Conservation (phyloP, 768 basidiomycete genomes). For the Collybia sordida region DNA sequence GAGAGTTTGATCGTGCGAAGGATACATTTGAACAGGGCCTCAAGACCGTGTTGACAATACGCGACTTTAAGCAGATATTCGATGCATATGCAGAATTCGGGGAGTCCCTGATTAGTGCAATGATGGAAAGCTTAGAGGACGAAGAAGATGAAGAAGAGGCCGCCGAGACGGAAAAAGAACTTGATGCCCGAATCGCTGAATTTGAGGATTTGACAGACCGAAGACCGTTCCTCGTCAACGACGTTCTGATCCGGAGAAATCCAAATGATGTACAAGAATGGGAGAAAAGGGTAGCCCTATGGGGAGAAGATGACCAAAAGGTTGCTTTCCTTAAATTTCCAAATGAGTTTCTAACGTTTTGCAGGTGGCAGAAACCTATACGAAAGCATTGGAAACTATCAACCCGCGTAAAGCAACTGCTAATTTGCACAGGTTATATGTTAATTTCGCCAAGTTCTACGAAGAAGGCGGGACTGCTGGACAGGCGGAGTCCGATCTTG, state of each 20-base stretch:
- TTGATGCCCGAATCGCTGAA: conserved; percentile 87
- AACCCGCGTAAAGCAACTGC: conserved; percentile 87
- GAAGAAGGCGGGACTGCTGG: conserved; percentile 89
- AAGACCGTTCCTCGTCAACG: conserved; percentile 93
- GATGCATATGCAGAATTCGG: conserved; percentile 95
- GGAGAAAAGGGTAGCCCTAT: conserved; percentile 95
- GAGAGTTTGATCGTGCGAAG: conserved; percentile 90
- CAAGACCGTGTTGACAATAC: conserved; percentile 81
- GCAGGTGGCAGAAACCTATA: conserved; percentile 93
- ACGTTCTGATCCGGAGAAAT: conserved; percentile 90
- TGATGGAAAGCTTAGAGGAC: conserved; percentile 84
- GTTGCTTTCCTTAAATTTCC: conserved; percentile 34
- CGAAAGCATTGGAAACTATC: conserved; percentile 84
- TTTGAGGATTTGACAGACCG: conserved; percentile 95
- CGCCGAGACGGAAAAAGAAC: conserved; percentile 76
- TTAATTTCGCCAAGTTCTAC: conserved; percentile 97
- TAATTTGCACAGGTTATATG: conserved; percentile 84
- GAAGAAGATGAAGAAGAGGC: conserved; percentile 80
- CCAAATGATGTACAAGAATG: conserved; percentile 98
- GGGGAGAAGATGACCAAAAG: conserved; percentile 92
- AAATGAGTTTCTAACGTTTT: not conserved
- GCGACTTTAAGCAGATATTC: conserved; percentile 98
- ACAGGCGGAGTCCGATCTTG: conserved; percentile 78
- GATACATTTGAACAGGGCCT: conserved; percentile 88
- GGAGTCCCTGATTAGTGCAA: conserved; percentile 82